Base-by-base conservation (phyloP, 495 filamentous ascomycete species). In the Talaromyces proteolyticus region DNA sequence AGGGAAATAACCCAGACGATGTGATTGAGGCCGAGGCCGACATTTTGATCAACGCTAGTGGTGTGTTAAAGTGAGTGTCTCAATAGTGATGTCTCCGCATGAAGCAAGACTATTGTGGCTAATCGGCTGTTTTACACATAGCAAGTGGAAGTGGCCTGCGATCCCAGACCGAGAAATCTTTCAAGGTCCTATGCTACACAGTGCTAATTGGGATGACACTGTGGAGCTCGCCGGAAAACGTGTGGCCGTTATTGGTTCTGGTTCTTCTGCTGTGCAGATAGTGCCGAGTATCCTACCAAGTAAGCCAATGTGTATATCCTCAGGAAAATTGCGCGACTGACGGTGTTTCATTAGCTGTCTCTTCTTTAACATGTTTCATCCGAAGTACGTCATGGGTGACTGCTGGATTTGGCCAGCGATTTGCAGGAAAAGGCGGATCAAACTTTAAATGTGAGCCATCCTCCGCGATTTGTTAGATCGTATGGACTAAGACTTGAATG, bases 181-280 rank as follows among this genome's bases (percentile, higher is more conserved):
- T 55, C 63, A 72, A 38, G 81, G 81, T 0, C 69, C 72, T 49
- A 46, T 78, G 17, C 50, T 81, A 42, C 81, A 85, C 52, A 79
- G 68, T 44, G 81, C 80, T 0, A 42, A 51, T 3, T 85, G 76
- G 74, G 73, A 76, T 23, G 78, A 84, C 57, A 83, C 83, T 26
- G 62, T 68, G 11, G 68, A 65, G 21, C 84, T 84, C 51, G 77
- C 74, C 5, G n/a, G 16, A 64, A 65, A 79, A 41, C 55, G 62
- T 1, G 53, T 78, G 3, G 76, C 73, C 4, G 58, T 64, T 16
- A 65, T 59, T 2, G 59, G 65, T 0, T 63, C 6, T 62, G 72
- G 75, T 53, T 64, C 60, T 4, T 68, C 65, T 39, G 62, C 53
- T 12, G 54, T 65, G n/a, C 81, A 86, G 56, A 67, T 84, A 11